Base-by-base conservation (phyloP, 345 rosid species). In the Sapria himalayana region DNA sequence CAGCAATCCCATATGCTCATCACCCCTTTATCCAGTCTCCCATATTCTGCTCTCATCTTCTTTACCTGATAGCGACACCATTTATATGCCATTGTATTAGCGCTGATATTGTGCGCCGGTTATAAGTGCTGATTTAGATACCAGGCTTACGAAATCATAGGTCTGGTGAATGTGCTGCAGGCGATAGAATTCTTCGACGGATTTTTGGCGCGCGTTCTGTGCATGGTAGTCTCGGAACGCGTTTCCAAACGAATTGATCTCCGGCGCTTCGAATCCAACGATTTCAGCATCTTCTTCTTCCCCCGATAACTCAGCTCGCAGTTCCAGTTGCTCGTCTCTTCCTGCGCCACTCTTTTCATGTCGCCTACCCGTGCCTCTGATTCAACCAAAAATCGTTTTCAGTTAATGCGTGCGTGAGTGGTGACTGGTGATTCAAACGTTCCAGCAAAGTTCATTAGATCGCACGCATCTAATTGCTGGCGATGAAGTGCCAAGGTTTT, bases 1-100 rank as follows among this genome's bases (percentile, higher is more conserved):
- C 85, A 75, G 39, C 85, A 75, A 39, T 72, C 79, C 85, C 85
- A 75, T 46, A 72, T 72, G 66, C 76, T 69, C 79, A 75, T 75
- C 44, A 63, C 68, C 50, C 57, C 64, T 39, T 45, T 70, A 8
- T 65, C 32, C 29, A 77, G 39, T 37, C 68, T 63, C 2, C 58
- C 60, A 56, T 70, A 73, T 39, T 58, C 70, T 45, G 58, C 50
- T 45, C 71, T 63, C 76, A 64, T 76, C 20, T 39, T 31, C 17
- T 49, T 50, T 43, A 68, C 79, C 74, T 72, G 49, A 29, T 19
- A 25, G 9, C 14, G 7, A 9, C 5, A 36, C 9, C 3, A 3
- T 9, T 9, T 35, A 4, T 9, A 13, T 20, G 4, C 4, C 15
- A 2, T 15, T 14, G 25, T 2, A n/a, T 5, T 23, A 1, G 1